Base-by-base conservation (phyloP, 1,284 basidiomycete species). In the Volvariella volvacea region DNA sequence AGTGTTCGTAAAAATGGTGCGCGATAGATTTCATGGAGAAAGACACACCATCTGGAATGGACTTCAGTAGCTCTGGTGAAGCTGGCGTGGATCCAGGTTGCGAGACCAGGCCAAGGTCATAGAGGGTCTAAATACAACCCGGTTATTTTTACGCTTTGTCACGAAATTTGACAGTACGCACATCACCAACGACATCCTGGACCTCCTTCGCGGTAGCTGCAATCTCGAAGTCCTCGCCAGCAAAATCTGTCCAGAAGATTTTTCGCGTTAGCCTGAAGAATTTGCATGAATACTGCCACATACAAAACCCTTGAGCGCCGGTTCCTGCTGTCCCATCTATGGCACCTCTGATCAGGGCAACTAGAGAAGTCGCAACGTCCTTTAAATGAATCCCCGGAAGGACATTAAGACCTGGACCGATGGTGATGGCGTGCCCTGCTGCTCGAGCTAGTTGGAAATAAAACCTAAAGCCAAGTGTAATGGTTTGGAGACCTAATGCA, bases 381-480 rank as follows among this genome's bases (percentile, higher is more conserved):
- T 60, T 63, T 41, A 71, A 62, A 36, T 70, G 68, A 4, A 68
- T 55, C 28, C 60, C 66, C 32, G 56, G 57, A 55, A 67, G 61
- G 14, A 53, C 38, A 31, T 67, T 70, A 19, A 54, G 52, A 1
- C 67, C 67, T 2, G 55, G 51, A 14, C 68, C 70, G 65, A 66
- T 70, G 2, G 67, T 68, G 4, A 67, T 68, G 0, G 59, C 61
- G 39, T 55, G 55, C 14, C 64, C 62, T 4, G 55, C 48, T 0
- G 54, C 47, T 45, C 62, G 61, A 41, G 54, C 57, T 42, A 65
- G 55, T 28, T 54, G 48, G 28, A 65, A 37, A 47, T 64, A 68
- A 4, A 62, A 48, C 36, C 66, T 62, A 4, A 67, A 47, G 49
- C 61, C 61, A 1, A 52, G 8, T 3, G 64, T 65, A 9, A 57